Percentiles rank a stretch among this genome's conserved stretches.
These are phyloP conservation scores for Typha latifolia DNA, from an alignment of 176 grass and related monocot genomes.

Conservation along the genomic window DNA sequence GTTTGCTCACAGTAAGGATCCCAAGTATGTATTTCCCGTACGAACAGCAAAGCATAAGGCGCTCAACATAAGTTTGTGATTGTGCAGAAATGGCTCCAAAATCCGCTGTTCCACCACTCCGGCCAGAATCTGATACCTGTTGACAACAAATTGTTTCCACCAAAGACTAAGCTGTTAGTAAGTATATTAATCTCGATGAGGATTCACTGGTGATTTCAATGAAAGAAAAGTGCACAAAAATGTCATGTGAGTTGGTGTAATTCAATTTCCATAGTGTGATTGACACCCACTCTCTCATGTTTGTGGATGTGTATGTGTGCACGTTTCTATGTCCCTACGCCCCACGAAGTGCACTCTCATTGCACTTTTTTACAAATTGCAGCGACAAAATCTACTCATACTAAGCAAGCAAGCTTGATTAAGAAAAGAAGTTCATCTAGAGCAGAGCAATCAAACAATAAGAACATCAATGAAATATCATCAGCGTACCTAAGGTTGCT, in stretches of 20 bases:
- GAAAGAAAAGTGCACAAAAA: neutral
- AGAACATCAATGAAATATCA: neutral
- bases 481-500: conserved; percentile 67
- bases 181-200: too few relatives aligned
- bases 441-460: too few relatives aligned
- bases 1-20: conserved; percentile 64
- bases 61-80: conserved; percentile 54
- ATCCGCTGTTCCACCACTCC: conserved; percentile 83
- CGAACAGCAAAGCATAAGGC: conserved; percentile 58
- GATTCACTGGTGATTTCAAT: neutral
- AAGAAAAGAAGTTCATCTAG: too few relatives aligned
- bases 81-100: conserved; percentile 63
- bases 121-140: conserved; percentile 70
- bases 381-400: too few relatives aligned
- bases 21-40: conserved; percentile 79
- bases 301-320: too few relatives aligned
- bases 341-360: too few relatives aligned
- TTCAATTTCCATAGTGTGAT: too few relatives aligned
- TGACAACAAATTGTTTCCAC: neutral
- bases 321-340: too few relatives aligned
- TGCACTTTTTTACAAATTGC: too few relatives aligned
- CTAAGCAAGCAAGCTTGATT: too few relatives aligned
- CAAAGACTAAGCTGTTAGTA: neutral
- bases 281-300: too few relatives aligned
- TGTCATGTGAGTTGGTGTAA: neutral